Evolutionary conservation across 352 stramenopile genomes (phyloP).

Genomic region (Globisporangium carolinianum): DNA sequence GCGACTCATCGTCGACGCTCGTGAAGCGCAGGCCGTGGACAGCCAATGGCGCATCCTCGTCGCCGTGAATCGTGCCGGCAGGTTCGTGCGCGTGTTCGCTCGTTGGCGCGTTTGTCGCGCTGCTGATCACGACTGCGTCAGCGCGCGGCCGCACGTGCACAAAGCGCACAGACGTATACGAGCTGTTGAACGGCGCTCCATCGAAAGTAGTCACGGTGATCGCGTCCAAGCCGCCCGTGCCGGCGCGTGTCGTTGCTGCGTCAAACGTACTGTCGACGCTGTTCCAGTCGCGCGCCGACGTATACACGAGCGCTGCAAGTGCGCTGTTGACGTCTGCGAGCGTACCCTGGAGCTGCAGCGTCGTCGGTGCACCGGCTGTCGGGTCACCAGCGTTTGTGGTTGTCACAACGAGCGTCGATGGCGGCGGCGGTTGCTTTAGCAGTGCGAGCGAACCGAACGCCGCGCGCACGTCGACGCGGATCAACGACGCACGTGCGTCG

Average conservation of each 20-base stretch:
- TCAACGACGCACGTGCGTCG: constrained; percentile 15
- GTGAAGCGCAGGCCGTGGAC: constrained; percentile 27
- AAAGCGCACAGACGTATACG: constrained; percentile 21
- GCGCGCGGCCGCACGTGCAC: constrained; percentile 25
- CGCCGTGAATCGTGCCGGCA: constrained; percentile 23
- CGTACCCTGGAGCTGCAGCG: constrained; percentile 26
- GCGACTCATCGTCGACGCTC: constrained; percentile 37
- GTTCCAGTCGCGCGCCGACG: constrained; percentile 60
- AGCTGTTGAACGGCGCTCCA: constrained; percentile 24
- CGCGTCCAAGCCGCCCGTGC: constrained; percentile 27
- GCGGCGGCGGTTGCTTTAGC: constrained; percentile 6
- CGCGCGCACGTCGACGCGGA: constrained; percentile 20
- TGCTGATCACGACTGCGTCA: constrained; percentile 24
- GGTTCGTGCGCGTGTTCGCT: constrained; percentile 19
- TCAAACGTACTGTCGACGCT: constrained; percentile 28
- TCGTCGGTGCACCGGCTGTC: neutral
- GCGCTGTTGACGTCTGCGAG: constrained; percentile 37
- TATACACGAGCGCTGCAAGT: constrained; percentile 39
- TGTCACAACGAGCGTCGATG: constrained; percentile 1
- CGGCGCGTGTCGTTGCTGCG: neutral
- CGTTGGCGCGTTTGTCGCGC: constrained; percentile 18
- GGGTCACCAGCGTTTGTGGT: neutral
- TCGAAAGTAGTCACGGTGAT: constrained; percentile 40
- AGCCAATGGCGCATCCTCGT: constrained; percentile 38
- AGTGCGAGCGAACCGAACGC: constrained; percentile 30